Evolutionary conservation across 768 basidiomycete genomes (phyloP), one percentile per base, ranked within the genome.

Genomic region (Podaxis sp.): DNA sequence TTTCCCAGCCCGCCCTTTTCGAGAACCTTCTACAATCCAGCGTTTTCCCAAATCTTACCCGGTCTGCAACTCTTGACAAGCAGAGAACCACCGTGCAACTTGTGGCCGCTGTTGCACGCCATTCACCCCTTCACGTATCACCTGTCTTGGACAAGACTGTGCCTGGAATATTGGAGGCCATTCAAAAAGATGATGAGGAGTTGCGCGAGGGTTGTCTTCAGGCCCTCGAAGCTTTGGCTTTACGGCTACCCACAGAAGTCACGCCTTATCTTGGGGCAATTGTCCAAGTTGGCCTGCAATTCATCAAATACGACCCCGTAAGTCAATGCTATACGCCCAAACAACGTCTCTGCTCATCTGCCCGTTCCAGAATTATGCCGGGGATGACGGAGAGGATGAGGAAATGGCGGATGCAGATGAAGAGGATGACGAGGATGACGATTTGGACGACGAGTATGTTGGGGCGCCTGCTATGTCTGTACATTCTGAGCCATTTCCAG

Each of bases 261-360:
- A 87, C 90, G 0, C 82, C 88, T 0, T 95, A 88, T 72, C 73
- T 96, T 37, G 76, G 76, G 56, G 74, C 81, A 7, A 89, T 96
- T 66, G 80, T 91, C 15, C 86, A 89, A 63, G 78, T 83, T 28
- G 93, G 90, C 3, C 83, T 80, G 53, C 85, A 88, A 64, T 88
- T 87, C 67, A 90, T 99, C 78, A 96, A 93, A 72, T 91, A 93
- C 71, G 97, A 99, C 73, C 96, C 96, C 0, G 95, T 96, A 71
- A 68, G 88, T 77, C 4, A 58, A 26, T 10, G 46, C 24, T 37
- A 2, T 20, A 13, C 2, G 2, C 2, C 24, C 5, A 38, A 28
- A 28, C 15, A 38, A 56, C 17, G 17, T 40, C 13, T 10, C 28
- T 36, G 17, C 55, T 44, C 56, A 66, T 12, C 30, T 51, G 36